These are phyloP conservation scores for Hymenoscyphus occultus DNA, from an alignment of 2,329 filamentous ascomycete genomes.

Conservation along the genomic window DNA sequence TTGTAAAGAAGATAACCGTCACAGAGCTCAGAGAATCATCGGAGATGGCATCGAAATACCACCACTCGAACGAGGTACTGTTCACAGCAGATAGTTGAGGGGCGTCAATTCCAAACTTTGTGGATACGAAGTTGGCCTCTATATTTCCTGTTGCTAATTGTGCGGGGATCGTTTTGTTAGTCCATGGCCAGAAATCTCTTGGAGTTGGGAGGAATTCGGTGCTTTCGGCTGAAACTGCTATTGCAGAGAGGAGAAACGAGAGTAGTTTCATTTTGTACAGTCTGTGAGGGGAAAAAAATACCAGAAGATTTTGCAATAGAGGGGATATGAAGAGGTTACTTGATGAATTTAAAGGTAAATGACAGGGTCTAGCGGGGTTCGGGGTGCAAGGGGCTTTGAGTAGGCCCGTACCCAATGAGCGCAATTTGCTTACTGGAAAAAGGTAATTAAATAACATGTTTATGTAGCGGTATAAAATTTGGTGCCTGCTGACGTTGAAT, in stretches of 20 bases:
- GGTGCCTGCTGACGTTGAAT: not conserved
- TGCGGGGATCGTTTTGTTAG: constrained; percentile 10
- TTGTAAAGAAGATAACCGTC: constrained; percentile 37
- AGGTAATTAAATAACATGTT: too few relatives aligned
- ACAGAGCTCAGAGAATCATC: constrained; percentile 31
- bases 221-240: not conserved
- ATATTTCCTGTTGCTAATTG: not conserved
- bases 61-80: constrained; percentile 34
- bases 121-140: constrained; percentile 84
- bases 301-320: not conserved
- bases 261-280: not conserved
- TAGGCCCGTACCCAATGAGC: too few relatives aligned
- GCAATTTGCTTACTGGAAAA: too few relatives aligned
- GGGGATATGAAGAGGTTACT: not conserved
- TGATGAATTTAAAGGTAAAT: not conserved
- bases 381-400: not conserved
- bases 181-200: not conserved
- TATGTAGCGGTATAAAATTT: not conserved
- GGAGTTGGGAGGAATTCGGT: not conserved
- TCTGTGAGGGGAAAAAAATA: not conserved
- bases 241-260: not conserved
- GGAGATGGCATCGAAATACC: constrained; percentile 42
- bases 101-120: constrained; percentile 18
- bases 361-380: not conserved
- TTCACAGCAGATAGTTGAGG: constrained; percentile 28